Conservation (phyloP, 192 early-diverging fungal species). For the Backusella tuberculispora region DNA sequence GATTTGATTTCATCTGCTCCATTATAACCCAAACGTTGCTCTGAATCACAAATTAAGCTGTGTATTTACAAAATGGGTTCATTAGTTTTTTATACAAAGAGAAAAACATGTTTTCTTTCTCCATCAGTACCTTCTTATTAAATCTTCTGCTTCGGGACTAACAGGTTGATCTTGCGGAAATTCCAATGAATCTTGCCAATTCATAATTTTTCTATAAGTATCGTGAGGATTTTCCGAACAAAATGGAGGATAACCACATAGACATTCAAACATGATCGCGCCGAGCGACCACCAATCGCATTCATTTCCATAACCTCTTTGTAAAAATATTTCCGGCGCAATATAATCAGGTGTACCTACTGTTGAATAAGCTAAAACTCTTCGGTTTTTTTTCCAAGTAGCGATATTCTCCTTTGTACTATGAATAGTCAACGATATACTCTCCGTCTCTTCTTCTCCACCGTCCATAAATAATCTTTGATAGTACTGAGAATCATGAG, state of each 20-base stretch:
- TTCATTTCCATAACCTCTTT: conserved; percentile 94
- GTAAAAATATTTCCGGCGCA: conserved; percentile 94
- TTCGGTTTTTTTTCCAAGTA: conserved; percentile 98
- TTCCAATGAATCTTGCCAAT: conserved; percentile 88
- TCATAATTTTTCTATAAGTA: conserved; percentile 98
- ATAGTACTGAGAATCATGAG: conserved; percentile 97
- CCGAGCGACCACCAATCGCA: conserved; percentile 99
- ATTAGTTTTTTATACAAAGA: background rate
- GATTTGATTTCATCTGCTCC: conserved; percentile 82
- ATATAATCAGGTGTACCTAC: conserved; percentile 98
- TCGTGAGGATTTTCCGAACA: conserved; percentile 95
- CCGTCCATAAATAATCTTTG: conserved; percentile 58
- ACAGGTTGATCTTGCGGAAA: conserved; percentile 95
- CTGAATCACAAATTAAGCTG: conserved; percentile 86
- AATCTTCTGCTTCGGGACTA: conserved; percentile 88
- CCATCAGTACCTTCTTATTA: conserved; percentile 76
- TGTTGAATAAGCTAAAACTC: conserved; percentile 94
- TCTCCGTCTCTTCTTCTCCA: too few relatives aligned
- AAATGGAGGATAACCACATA: conserved; percentile 98
- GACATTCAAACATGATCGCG: conserved; percentile 99
- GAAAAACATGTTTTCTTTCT: background rate
- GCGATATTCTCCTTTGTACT: conserved; percentile 87
- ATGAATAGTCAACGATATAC: conserved; percentile 80
- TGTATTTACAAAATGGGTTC: background rate
- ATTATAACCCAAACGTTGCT: conserved; percentile 82